These are phyloP conservation scores for Candida sp. DNA, from an alignment of 1,139 yeast species.

Conservation along the genomic window DNA sequence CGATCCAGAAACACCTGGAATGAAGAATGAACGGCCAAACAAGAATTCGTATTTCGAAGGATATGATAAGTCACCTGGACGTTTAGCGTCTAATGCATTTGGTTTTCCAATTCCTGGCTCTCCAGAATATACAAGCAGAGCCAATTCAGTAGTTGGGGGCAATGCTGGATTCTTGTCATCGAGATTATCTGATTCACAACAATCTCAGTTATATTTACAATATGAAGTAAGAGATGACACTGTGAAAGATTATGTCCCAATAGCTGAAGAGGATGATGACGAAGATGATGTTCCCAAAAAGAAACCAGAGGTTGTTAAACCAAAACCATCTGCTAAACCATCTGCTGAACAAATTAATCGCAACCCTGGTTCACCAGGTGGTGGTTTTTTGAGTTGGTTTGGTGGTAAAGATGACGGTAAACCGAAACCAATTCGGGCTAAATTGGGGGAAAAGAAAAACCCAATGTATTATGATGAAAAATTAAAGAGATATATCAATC, in stretches of 20 bases:
- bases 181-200: constrained; percentile 44
- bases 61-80: background rate
- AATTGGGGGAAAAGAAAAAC: constrained; percentile 73
- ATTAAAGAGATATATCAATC: constrained; percentile 84
- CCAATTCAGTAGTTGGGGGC: constrained; percentile 44
- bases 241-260: constrained; percentile 42
- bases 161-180: constrained; percentile 30
- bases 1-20: constrained; percentile 13
- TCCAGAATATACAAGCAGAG: constrained; percentile 44
- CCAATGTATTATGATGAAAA: constrained; percentile 79
- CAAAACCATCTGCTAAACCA: constrained; percentile 9
- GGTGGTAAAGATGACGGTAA: constrained; percentile 46
- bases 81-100: constrained; percentile 15
- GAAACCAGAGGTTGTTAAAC: constrained; percentile 9
- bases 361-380: constrained; percentile 7
- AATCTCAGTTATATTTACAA: constrained; percentile 44
- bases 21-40: constrained; percentile 8
- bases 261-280: constrained; percentile 45
- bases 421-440: constrained; percentile 78
- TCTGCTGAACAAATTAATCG: constrained; percentile 11
- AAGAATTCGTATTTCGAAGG: background rate
- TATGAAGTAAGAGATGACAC: constrained; percentile 48
- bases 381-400: constrained; percentile 54
- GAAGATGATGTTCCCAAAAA: constrained; percentile 29
- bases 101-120: constrained; percentile 49